These are phyloP conservation scores for Boletellus emodensis DNA, from an alignment of 768 basidiomycete genomes.

Conservation along the genomic window DNA sequence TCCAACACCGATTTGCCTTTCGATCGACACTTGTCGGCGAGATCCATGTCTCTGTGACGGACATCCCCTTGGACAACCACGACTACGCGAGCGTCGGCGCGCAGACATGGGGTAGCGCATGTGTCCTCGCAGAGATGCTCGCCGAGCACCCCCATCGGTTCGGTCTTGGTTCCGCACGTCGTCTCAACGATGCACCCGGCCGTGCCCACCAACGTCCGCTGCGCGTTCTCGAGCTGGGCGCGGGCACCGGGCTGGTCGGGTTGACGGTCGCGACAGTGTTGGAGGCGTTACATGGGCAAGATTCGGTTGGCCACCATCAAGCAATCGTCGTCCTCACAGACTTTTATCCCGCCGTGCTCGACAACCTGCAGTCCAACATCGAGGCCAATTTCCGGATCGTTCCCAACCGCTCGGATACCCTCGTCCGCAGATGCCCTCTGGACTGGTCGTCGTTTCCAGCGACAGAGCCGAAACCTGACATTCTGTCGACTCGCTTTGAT, in stretches of 20 bases:
- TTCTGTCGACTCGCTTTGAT: conserved; percentile 40
- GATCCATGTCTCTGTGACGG: conserved; percentile 49
- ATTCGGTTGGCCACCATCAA: neutral
- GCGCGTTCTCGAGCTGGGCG: conserved; percentile 51
- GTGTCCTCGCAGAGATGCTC: conserved; percentile 73
- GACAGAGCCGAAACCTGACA: conserved; percentile 10
- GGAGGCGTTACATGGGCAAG: neutral
- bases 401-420: conserved; percentile 1
- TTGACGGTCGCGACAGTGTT: conserved; percentile 37
- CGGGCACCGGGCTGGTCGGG: conserved; percentile 54
- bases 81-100: conserved; percentile 74
- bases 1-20: conserved; percentile 54
- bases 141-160: conserved; percentile 53
- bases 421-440: conserved; percentile 28
- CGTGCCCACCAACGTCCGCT: conserved; percentile 12
- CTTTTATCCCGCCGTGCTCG: conserved; percentile 45
- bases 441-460: conserved; percentile 38
- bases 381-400: conserved; percentile 29
- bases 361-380: conserved; percentile 46
- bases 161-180: conserved; percentile 28
- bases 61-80: conserved; percentile 65
- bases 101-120: conserved; percentile 88
- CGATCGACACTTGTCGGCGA: conserved; percentile 8
- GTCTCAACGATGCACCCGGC: neutral
- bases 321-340: conserved; percentile 43